Base-by-base conservation (phyloP, 768 basidiomycete genomes). In the Suillus lakei region DNA sequence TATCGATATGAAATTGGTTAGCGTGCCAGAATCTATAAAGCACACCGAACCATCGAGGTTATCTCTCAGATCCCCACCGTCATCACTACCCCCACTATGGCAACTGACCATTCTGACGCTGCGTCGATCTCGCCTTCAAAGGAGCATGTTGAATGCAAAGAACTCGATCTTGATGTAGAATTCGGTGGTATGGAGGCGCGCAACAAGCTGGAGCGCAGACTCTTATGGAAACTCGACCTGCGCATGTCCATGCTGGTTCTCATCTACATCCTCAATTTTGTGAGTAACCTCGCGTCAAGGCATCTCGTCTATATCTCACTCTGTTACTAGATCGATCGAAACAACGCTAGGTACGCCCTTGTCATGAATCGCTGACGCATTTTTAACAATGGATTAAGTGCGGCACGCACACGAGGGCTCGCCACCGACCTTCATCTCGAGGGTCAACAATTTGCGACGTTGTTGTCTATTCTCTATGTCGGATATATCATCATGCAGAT, bases 401-500 rank as follows among this genome's bases (percentile, higher is more conserved):
- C 88, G 15, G 91, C 91, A 26, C 82, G 92, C 59, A 77, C 89
- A 51, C 26, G 26, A 32, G 92, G 91, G 0, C 86, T 92, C 64
- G 85, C 89, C 70, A 75, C 80, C 41, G 90, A 91, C 72, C 80
- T 93, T 23, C 76, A 84, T 39, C 82, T 92, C 23, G 75, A 83
- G 63, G 87, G 83, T 32, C 75, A 81, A 68, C 80, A 92, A 69
- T 92, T 90, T 68, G 83, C 88, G 2, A 90, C 90, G 0, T 73
- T 91, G n/a, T 75, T 92, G 38, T 89, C 89, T 28, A 86, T 91
- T 67, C 80, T 90, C 62, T 90, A 89, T 69, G 84, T 89, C 41
- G 90, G 88, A 34, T 80, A 78, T 66, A 78, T 82, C 44, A 71
- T 78, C 46, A 80, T 80, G 80, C 80, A 81, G 69, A 70, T 80